Evolutionary conservation across 176 grass and related monocot species (phyloP).

Genomic region (Lolium perenne): DNA sequence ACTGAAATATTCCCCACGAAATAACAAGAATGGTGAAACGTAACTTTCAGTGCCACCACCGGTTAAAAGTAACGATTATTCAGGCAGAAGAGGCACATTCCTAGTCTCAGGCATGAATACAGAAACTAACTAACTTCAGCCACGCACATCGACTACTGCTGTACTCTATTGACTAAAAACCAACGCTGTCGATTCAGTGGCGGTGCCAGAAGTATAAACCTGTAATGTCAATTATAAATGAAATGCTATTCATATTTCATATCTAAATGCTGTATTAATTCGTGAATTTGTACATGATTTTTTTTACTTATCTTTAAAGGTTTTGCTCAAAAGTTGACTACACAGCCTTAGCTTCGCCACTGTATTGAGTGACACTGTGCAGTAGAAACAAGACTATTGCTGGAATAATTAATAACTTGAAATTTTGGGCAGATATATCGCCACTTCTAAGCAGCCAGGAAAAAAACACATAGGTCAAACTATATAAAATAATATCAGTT

Average conservation of each 20-base stretch:
- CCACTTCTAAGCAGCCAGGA: constrained; percentile 10
- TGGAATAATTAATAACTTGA: background rate
- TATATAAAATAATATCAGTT: background rate
- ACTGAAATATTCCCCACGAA: background rate
- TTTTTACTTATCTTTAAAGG: no score
- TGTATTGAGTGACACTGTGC: background rate
- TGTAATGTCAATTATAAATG: no score
- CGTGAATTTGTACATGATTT: no score
- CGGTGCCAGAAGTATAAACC: no score
- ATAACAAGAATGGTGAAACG: constrained; percentile 23
- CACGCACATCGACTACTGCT: background rate
- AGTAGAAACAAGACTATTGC: constrained; percentile 21
- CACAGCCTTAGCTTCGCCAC: no score
- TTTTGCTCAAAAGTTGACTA: no score
- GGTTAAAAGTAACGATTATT: background rate
- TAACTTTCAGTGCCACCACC: constrained; percentile 13
- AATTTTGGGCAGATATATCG: background rate
- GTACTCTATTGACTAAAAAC: background rate
- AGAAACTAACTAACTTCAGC: constrained; percentile 13
- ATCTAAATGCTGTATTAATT: no score
- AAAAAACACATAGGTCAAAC: background rate
- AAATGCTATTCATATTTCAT: no score
- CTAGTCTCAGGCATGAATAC: constrained; percentile 27
- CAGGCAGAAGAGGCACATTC: background rate
- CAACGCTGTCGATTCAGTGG: background rate